phyloP scores from a whole-genome alignment of 495 filamentous ascomycete genomes.

The Haplographium delicatum region DNA sequence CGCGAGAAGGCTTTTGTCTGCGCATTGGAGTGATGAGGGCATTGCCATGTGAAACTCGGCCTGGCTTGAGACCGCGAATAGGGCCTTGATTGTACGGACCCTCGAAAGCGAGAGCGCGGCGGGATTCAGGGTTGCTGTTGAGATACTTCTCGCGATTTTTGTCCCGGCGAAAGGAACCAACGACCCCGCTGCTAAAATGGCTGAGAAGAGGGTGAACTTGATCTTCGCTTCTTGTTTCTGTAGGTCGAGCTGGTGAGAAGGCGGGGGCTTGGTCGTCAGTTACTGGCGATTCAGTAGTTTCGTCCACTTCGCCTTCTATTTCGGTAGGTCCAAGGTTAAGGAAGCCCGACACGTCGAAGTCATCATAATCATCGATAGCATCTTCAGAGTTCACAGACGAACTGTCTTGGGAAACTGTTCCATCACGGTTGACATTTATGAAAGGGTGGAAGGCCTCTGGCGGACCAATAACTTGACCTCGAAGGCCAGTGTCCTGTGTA shows the following conservation, averaged over 20 bases:
- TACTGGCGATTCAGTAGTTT: conserved; percentile 30
- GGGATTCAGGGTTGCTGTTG: conserved; percentile 48
- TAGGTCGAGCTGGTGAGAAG: conserved; percentile 39
- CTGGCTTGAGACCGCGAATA: conserved; percentile 50
- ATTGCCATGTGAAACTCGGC: conserved; percentile 48
- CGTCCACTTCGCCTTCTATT: conserved; percentile 30
- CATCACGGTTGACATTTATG: conserved; percentile 51
- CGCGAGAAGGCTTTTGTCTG: conserved; percentile 33
- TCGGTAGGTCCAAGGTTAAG: conserved; percentile 57
- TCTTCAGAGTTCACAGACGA: conserved; percentile 39
- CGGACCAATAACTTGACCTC: conserved; percentile 65
- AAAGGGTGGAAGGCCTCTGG: conserved; percentile 73
- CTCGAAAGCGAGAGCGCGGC: conserved; percentile 46
- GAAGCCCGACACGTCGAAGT: conserved; percentile 60
- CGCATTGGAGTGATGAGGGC: conserved; percentile 49
- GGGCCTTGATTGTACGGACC: conserved; percentile 45
- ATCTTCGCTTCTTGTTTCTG: conserved; percentile 48
- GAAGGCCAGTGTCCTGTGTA: conserved; percentile 15
- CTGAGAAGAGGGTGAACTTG: conserved; percentile 50
- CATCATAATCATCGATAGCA: too few species aligned
- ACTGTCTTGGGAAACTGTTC: conserved; percentile 34
- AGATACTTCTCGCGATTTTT: conserved; percentile 68
- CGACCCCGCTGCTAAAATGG: conserved; percentile 60
- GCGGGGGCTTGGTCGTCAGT: conserved; percentile 23
- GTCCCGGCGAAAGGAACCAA: conserved; percentile 75